Evolutionary conservation across 345 rosid genomes (phyloP).

Genomic region (Cardamine occulta): DNA sequence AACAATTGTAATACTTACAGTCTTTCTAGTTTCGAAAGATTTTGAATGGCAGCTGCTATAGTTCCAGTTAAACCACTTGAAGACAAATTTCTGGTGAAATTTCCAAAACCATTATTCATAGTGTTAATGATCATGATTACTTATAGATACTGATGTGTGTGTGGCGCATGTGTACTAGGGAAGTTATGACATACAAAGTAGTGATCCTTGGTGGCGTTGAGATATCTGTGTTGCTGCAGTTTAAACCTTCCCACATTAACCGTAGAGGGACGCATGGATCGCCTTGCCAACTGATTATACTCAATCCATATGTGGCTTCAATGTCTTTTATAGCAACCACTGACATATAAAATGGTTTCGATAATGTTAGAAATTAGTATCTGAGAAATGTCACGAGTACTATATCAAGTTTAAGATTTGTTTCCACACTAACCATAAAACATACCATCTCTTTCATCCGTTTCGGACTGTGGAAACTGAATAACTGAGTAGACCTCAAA

Average conservation of each 20-base stretch:
- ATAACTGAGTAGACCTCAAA: constrained; percentile 29
- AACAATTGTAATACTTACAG: constrained; percentile 37
- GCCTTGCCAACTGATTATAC: constrained; percentile 22
- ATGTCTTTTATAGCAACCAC: neutral
- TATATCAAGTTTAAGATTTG: too few relatives aligned
- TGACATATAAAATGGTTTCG: neutral
- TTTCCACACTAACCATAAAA: too few relatives aligned
- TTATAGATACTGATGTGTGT: neutral
- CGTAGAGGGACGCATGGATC: constrained; percentile 27
- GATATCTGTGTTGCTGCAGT: neutral
- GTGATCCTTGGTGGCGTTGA: constrained; percentile 21
- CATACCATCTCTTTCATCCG: neutral
- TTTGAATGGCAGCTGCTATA: constrained; percentile 35
- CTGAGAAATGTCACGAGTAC: too few relatives aligned
- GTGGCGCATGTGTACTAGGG: neutral
- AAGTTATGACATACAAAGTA: neutral
- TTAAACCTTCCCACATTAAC: constrained; percentile 7
- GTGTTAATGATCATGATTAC: neutral
- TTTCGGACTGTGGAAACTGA: constrained; percentile 17
- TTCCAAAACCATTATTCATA: neutral
- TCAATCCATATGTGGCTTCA: neutral
- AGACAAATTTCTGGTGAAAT: constrained; percentile 38
- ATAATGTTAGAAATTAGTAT: too few relatives aligned
- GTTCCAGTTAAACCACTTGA: constrained; percentile 44
- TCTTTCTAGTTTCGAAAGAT: constrained; percentile 32